Evolutionary conservation across 306 rosid species (phyloP).

Genomic region (Hippophae rhamnoides): DNA sequence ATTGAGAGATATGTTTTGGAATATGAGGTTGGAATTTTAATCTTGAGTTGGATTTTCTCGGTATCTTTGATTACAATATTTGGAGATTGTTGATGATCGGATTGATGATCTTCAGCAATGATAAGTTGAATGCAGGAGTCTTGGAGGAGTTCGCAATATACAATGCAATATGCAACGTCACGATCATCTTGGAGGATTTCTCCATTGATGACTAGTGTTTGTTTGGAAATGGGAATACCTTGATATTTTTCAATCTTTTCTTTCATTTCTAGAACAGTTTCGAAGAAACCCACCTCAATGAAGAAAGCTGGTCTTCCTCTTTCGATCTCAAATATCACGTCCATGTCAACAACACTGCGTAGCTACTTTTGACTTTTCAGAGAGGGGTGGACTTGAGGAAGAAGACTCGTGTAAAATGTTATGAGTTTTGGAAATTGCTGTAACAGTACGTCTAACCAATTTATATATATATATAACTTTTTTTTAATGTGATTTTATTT

Average conservation of each 20-base stretch:
- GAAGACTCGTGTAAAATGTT: too few relatives aligned
- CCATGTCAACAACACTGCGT: conserved; percentile 16
- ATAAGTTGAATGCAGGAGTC: conserved; percentile 38
- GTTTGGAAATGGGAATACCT: conserved; percentile 43
- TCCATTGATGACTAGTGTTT: conserved; percentile 60
- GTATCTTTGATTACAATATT: background rate
- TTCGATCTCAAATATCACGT: conserved; percentile 40
- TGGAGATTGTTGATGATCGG: background rate
- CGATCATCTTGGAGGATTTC: conserved; percentile 44
- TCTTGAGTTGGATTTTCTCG: conserved; percentile 23
- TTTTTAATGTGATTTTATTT: too few relatives aligned
- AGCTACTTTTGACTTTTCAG: too few relatives aligned
- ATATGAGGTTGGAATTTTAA: conserved; percentile 17
- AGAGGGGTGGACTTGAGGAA: too few relatives aligned
- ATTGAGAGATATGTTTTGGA: background rate
- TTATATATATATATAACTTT: too few relatives aligned
- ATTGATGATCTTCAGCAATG: conserved; percentile 13
- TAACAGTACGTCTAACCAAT: too few relatives aligned
- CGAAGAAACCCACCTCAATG: conserved; percentile 63
- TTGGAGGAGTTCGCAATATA: conserved; percentile 37
- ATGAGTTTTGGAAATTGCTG: too few relatives aligned
- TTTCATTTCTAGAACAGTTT: conserved; percentile 54
- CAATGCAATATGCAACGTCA: conserved; percentile 19
- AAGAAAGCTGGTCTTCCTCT: conserved; percentile 35
- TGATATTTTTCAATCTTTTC: conserved; percentile 66